These are phyloP conservation scores for Obba rivulosa DNA, from an alignment of 768 basidiomycete genomes.

Conservation along the genomic window DNA sequence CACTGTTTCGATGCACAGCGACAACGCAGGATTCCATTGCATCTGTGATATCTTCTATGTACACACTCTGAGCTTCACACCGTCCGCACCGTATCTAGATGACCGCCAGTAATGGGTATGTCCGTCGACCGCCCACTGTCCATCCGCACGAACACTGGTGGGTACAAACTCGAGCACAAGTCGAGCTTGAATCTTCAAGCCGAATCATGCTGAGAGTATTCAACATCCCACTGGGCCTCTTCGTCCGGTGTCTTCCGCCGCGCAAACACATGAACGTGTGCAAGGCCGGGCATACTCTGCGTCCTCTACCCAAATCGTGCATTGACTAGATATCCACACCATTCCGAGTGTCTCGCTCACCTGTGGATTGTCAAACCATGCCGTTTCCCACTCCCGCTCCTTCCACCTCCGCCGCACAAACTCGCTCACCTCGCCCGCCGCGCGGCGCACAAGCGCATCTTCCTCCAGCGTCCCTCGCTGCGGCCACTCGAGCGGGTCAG, in stretches of 20 bases:
- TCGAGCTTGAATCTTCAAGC: too few species aligned
- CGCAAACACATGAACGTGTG: constrained; percentile 87
- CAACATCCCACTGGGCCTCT: constrained; percentile 8
- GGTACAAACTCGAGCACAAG: too few species aligned
- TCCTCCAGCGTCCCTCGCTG: constrained; percentile 47
- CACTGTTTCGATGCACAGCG: too few species aligned
- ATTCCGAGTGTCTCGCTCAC: constrained; percentile 36
- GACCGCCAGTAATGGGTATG: too few species aligned
- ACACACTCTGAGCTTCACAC: too few species aligned
- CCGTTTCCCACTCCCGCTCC: constrained; percentile 79
- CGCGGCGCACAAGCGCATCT: constrained; percentile 41
- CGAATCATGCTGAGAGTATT: too few species aligned
- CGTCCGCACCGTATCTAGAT: too few species aligned
- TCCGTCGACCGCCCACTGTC: too few species aligned
- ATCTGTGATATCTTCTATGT: too few species aligned
- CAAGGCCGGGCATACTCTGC: constrained; percentile 76
- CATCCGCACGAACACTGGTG: too few species aligned
- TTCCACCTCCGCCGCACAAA: constrained; percentile 66
- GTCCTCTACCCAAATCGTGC: constrained; percentile 46
- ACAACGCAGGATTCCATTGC: too few species aligned
- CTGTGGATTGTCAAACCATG: constrained; percentile 88
- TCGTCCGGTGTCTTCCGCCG: constrained; percentile 37
- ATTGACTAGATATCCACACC: constrained; percentile 1
- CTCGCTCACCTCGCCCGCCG: constrained; percentile 51
- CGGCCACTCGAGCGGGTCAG: constrained; percentile 53